Base-by-base conservation (phyloP, 1,284 basidiomycete genomes). In the Malassezia arunalokei region DNA sequence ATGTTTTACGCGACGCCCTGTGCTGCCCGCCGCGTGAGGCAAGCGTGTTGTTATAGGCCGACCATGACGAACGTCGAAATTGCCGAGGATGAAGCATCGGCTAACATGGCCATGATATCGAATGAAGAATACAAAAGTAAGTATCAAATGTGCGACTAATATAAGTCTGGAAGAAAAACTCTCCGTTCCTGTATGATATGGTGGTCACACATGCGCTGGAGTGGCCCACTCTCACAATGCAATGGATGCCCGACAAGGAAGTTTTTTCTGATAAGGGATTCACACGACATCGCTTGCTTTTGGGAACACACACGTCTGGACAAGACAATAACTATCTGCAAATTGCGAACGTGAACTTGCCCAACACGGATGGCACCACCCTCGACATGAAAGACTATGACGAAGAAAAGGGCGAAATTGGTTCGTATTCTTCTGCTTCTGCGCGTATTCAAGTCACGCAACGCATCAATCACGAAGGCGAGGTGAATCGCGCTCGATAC, bases 241-340 rank as follows among this genome's bases (percentile, higher is more conserved):
- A 98, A 76, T 99, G 94, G 94, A 87, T 99, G 73, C 94, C 94
- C 0, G 92, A 99, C 78, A 85, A 84, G 75, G 89, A 95, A 40
- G 49, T 60, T 28, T 62, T 89, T 24, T 76, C 85, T 46, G 83
- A 86, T 75, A 94, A 91, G 68, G 83, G 88, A 28, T 94, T 92
- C 76, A 87, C 87, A 8, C 81, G 84, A 37, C 92, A 98, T 74
- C 85, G 92, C 32, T 80, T 99, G 41, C 83, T 99, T 24, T 82
- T 98, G 30, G 94, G 92, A 43, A 99, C 94, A 0, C 92, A 99
- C 77, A 98, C 94, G 2, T 96, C 91, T 6, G 86, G 85, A 5
- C 87, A 92, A 75, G 83, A 87, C 11, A 85, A 87, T 72, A 92
- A 99, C 76, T 87, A 94, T 76, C 82, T 98, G 37, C 89, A 95